Conservation (phyloP, 1,284 basidiomycete genomes). For the Marasmius fiardii region DNA sequence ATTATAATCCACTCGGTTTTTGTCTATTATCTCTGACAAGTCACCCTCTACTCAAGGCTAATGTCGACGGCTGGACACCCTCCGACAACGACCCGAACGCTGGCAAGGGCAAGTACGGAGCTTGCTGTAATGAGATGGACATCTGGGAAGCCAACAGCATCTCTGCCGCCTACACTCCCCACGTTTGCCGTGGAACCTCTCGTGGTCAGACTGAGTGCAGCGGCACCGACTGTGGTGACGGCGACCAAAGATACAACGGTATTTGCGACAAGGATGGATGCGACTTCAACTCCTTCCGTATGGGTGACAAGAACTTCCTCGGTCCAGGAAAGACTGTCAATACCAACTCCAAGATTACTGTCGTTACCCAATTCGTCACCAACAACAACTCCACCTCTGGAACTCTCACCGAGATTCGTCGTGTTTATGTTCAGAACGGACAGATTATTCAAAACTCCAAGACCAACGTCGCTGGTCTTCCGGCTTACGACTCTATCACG, state of each 20-base stretch:
- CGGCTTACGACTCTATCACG: constrained; percentile 35
- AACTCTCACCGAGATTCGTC: constrained; percentile 48
- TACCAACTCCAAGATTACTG: constrained; percentile 44
- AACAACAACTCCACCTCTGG: constrained; percentile 40
- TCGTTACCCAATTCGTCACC: constrained; percentile 57
- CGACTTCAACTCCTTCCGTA: constrained; percentile 58
- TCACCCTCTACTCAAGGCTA: constrained; percentile 32
- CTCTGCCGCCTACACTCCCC: constrained; percentile 45
- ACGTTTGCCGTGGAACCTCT: constrained; percentile 35
- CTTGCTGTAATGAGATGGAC: constrained; percentile 54
- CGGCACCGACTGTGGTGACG: constrained; percentile 30
- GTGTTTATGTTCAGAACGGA: constrained; percentile 54
- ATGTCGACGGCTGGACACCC: constrained; percentile 36
- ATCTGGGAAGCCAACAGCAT: constrained; percentile 34
- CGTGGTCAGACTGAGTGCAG: constrained; percentile 31
- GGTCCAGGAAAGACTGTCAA: constrained; percentile 40
- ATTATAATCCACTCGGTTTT: too few relatives aligned
- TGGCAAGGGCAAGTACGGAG: constrained; percentile 33
- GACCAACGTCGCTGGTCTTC: constrained; percentile 38
- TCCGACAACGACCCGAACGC: constrained; percentile 16
- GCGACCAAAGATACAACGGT: constrained; percentile 30
- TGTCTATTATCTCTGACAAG: too few relatives aligned
- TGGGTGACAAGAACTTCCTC: constrained; percentile 47
- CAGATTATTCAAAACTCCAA: constrained; percentile 46
- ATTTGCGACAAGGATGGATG: constrained; percentile 49